These are phyloP conservation scores for Stygiomarasmius scandens DNA, from an alignment of 1,284 basidiomycete genomes.

Conservation along the genomic window DNA sequence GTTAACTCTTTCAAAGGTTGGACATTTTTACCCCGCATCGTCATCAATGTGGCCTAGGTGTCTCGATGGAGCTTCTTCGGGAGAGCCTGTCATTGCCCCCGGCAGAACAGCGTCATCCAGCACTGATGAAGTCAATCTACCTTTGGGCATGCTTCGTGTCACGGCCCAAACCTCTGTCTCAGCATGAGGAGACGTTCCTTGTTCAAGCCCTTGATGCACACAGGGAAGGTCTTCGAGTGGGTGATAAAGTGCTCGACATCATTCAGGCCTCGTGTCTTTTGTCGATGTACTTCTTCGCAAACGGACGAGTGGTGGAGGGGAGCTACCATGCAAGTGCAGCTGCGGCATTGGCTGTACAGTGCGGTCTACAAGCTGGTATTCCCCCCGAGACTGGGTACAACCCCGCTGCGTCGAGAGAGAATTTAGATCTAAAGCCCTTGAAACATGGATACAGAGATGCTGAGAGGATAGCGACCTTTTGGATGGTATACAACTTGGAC, in stretches of 20 bases:
- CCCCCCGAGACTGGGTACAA: constrained; percentile 37
- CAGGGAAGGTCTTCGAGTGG: constrained; percentile 57
- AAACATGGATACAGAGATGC: constrained; percentile 59
- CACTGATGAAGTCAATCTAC: constrained; percentile 76
- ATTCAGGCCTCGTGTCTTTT: constrained; percentile 75
- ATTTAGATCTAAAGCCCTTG: constrained; percentile 55
- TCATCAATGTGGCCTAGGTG: constrained; percentile 69
- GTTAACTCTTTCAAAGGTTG: constrained; percentile 44
- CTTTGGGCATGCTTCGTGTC: constrained; percentile 81
- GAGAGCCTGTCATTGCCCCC: constrained; percentile 55
- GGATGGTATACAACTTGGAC: constrained; percentile 72
- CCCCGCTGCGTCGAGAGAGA: constrained; percentile 37
- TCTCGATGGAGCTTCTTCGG: constrained; percentile 64
- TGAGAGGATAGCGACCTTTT: constrained; percentile 68
- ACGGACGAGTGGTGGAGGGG: constrained; percentile 72
- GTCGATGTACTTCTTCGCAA: constrained; percentile 72
- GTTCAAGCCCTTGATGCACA: constrained; percentile 59
- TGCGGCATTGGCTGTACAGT: constrained; percentile 66
- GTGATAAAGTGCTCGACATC: constrained; percentile 62
- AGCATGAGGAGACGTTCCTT: constrained; percentile 72
- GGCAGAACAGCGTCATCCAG: constrained; percentile 68
- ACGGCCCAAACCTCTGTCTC: constrained; percentile 63
- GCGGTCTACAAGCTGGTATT: constrained; percentile 59
- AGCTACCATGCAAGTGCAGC: constrained; percentile 73
- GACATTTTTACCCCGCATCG: constrained; percentile 78